Conservation (phyloP, 306 rosid genomes). For the Prunus davidiana region DNA sequence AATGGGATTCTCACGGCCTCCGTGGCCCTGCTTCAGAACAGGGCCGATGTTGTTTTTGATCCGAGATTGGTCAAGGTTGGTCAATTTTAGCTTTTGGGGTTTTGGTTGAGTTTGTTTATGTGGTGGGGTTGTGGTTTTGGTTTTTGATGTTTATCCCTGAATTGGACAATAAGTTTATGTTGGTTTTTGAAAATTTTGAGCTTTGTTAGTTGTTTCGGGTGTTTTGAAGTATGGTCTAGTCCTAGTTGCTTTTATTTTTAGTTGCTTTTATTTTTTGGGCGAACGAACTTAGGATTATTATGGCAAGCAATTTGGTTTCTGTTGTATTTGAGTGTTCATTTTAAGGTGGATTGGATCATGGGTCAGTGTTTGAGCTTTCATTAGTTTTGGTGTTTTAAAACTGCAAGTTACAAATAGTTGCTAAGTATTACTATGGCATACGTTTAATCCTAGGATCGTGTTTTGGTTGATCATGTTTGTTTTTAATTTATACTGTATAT, state of each 20-base stretch:
- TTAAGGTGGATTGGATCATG: not conserved
- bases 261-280: not conserved
- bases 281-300: not conserved
- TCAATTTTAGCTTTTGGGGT: conserved; percentile 2
- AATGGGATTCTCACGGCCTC: conserved; percentile 71
- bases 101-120: not conserved
- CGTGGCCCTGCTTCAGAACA: conserved; percentile 87
- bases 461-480: not conserved
- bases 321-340: conserved; percentile 2
- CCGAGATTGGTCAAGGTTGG: conserved; percentile 70
- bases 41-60: conserved; percentile 84
- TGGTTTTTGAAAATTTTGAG: not conserved
- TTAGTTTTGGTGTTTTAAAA: not conserved
- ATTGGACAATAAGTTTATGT: not conserved
- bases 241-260: not conserved
- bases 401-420: not conserved
- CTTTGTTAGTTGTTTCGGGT: conserved; percentile 11
- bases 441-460: not conserved
- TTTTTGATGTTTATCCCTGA: not conserved
- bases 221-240: not conserved
- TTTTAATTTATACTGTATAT: not conserved
- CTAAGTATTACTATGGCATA: not conserved
- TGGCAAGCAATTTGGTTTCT: not conserved
- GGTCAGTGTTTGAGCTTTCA: conserved; percentile 7
- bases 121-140: not conserved